A percentile compares a stretch with the other conserved stretches of the same genome.
These are phyloP conservation scores for Raphanus hybrid DNA, from an alignment of 441 rosid genomes.

Conservation along the genomic window DNA sequence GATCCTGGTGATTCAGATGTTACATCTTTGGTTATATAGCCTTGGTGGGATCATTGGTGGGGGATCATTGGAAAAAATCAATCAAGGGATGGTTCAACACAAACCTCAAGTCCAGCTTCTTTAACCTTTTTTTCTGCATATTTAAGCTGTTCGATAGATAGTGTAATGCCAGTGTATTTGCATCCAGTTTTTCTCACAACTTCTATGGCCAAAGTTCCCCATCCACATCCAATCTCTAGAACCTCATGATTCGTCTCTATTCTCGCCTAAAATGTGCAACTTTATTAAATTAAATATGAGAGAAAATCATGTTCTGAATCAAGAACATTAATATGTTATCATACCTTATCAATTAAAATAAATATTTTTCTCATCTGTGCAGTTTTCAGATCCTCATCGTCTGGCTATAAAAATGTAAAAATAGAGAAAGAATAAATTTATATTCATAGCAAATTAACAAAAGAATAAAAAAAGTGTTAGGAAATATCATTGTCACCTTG, in stretches of 20 bases:
- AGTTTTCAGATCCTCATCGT: conserved; percentile 59
- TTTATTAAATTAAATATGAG: background rate
- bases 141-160: conserved; percentile 71
- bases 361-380: conserved; percentile 78
- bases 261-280: conserved; percentile 54
- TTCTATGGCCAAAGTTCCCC: conserved; percentile 95
- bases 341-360: conserved; percentile 69
- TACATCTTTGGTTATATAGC: background rate
- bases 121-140: conserved; percentile 69
- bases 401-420: conserved; percentile 42
- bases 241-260: conserved; percentile 65
- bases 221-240: conserved; percentile 88
- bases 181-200: conserved; percentile 81
- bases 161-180: conserved; percentile 76
- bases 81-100: background rate
- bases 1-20: conserved; percentile 42
- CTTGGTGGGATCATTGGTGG: background rate
- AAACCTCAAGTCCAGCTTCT: conserved; percentile 85
- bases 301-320: background rate
- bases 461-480: background rate
- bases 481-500: conserved; percentile 48
- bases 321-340: background rate
- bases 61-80: background rate
- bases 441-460: background rate
- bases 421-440: background rate